These are phyloP conservation scores for Yamadazyma songkhlaensis DNA, from an alignment of 1,139 yeast genomes.

Conservation along the genomic window DNA sequence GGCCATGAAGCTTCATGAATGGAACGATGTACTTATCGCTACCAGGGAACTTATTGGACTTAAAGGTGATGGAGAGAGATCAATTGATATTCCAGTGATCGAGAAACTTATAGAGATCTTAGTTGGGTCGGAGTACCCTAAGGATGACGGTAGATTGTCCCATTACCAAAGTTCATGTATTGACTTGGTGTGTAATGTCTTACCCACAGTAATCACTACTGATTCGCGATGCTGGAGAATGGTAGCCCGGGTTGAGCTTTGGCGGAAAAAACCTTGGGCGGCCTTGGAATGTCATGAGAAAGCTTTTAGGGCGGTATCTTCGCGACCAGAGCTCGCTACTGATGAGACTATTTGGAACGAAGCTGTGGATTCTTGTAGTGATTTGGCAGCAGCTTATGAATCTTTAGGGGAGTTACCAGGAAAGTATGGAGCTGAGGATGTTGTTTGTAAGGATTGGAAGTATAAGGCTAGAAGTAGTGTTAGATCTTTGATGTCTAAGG, in stretches of 20 bases:
- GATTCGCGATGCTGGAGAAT: slow-evolving; percentile 81
- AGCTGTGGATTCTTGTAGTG: slow-evolving; percentile 77
- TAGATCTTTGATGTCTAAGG: slow-evolving; percentile 75
- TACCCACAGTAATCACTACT: slow-evolving; percentile 69
- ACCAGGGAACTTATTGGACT: slow-evolving; percentile 56
- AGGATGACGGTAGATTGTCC: slow-evolving; percentile 36
- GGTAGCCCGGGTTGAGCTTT: slow-evolving; percentile 77
- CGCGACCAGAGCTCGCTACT: slow-evolving; percentile 61
- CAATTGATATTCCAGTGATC: slow-evolving; percentile 73
- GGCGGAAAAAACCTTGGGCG: slow-evolving; percentile 88
- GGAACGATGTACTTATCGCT: slow-evolving; percentile 85
- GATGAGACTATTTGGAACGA: slow-evolving; percentile 70
- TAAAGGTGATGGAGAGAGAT: slow-evolving; percentile 53
- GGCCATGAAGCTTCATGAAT: slow-evolving; percentile 75
- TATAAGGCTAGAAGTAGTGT: slow-evolving; percentile 75
- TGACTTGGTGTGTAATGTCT: slow-evolving; percentile 61
- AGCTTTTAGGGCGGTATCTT: slow-evolving; percentile 73
- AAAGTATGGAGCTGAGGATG: slow-evolving; percentile 74
- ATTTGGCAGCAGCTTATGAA: slow-evolving; percentile 83
- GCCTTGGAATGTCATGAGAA: slow-evolving; percentile 85
- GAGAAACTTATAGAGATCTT: slow-evolving; percentile 72
- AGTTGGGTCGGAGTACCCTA: slow-evolving; percentile 50
- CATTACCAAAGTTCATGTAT: slow-evolving; percentile 67
- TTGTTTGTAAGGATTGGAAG: slow-evolving; percentile 90
- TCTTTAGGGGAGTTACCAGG: slow-evolving; percentile 87